Evolutionary conservation across 2,329 filamentous ascomycete species (phyloP), one percentile per base, ranked within the genome.

Genomic region (Cytospora piceicola): DNA sequence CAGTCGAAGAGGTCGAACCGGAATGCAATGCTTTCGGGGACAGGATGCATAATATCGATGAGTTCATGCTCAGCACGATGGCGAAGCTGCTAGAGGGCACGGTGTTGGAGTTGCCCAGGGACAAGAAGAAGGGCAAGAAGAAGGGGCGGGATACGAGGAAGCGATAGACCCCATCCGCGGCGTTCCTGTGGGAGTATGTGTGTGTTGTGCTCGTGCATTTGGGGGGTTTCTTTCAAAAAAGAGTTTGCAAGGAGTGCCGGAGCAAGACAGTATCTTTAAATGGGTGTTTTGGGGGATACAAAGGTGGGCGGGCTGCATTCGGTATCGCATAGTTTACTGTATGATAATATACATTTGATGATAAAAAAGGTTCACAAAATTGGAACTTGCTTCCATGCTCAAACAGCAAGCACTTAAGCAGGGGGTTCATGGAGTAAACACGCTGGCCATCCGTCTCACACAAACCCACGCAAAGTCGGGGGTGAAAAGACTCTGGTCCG

Each of bases 61-160:
- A 93, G 60, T 93, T 90, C 74, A 89, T 95, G 83, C 78, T 95
- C 59, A 79, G 80, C 42, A 85, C 86, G 64, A 92, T 94, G 88
- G 83, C 84, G 55, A 88, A 79, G 69, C 81, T 83, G 73, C 78
- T 90, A 27, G 83, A 85, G 71, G 81, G 84, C 57, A 86, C 85
- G 29, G 81, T 85, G 59, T 76, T 90, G 64, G 87, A 90, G 69
- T 74, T 90, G 34, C 88, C 88, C 6, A 87, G 83, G 76, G 87
- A 90, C 71, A 88, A 85, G 75, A 88, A 86, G 75, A 88, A 83
- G 76, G 81, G 81, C 42, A 88, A 85, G 76, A 87, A 81, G 75
- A 82, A 79, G 72, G 85, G 85, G 60, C 86, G 84, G 69, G 85
- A 88, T 67, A 85, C 79, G 51, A 77, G 85, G 67, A 86, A 86